Conservation (phyloP, 2,329 filamentous ascomycete genomes). For the Ascochyta lentis region DNA sequence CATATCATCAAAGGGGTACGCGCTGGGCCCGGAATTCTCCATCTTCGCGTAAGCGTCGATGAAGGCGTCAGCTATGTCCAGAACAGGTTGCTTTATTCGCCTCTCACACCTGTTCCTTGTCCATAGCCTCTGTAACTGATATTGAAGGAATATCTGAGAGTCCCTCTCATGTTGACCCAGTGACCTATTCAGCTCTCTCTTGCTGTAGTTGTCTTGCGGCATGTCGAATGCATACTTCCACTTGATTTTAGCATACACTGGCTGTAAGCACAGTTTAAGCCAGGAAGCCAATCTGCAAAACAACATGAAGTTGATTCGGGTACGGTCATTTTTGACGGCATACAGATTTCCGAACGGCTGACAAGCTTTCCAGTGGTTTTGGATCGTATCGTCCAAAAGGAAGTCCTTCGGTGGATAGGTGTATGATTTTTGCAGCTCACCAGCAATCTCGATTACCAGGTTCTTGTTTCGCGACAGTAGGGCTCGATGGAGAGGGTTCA, state of each 20-base stretch:
- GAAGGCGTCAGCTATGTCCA: conserved; percentile 13
- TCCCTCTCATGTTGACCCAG: not conserved
- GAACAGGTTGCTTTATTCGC: conserved; percentile 5
- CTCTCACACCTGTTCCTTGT: conserved; percentile 3
- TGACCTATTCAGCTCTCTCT: not conserved
- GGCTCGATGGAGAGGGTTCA: conserved; percentile 25
- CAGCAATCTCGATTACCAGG: conserved; percentile 20
- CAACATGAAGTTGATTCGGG: conserved; percentile 2
- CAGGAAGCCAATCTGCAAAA: conserved; percentile 12
- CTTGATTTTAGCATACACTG: not conserved
- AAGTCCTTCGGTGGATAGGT: conserved; percentile 26
- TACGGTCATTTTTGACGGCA: not conserved
- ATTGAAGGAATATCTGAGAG: not conserved
- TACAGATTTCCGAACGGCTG: conserved; percentile 36
- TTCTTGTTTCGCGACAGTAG: conserved; percentile 26
- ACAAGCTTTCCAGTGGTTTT: conserved; percentile 32
- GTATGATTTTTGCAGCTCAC: conserved; percentile 6
- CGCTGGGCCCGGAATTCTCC: not conserved
- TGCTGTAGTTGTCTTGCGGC: conserved; percentile 1
- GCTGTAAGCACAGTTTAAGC: conserved; percentile 1
- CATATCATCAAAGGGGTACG: not conserved
- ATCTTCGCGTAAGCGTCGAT: conserved; percentile 7
- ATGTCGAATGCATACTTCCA: conserved; percentile 12
- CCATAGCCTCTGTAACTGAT: conserved; percentile 1
- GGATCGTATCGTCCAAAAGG: conserved; percentile 21